These are phyloP conservation scores for Aphanomyces euteiches DNA, from an alignment of 352 stramenopile genomes.

Conservation along the genomic window DNA sequence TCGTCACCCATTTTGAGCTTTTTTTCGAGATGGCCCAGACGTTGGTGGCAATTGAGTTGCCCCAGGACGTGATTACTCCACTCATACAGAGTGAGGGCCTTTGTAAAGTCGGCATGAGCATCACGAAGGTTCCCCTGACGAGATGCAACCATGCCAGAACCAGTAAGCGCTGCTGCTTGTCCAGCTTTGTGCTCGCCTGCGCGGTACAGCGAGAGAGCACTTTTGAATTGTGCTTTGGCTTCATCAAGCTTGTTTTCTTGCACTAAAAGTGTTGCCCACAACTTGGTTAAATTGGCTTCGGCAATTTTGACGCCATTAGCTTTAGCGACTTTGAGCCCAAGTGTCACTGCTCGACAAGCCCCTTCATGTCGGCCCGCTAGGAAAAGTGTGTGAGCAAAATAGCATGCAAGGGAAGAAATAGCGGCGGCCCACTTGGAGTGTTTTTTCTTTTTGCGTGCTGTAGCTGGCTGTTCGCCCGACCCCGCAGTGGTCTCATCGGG, in stretches of 20 bases:
- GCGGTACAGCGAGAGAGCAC: constrained; percentile 73
- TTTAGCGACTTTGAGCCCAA: constrained; percentile 71
- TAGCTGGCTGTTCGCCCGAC: constrained; percentile 34
- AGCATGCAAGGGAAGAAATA: constrained; percentile 52
- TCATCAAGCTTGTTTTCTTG: constrained; percentile 76
- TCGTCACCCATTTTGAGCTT: constrained; percentile 66
- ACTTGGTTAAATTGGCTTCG: constrained; percentile 69
- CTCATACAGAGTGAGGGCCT: constrained; percentile 73
- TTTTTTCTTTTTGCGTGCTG: constrained; percentile 14
- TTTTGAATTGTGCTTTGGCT: constrained; percentile 72
- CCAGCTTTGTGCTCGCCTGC: constrained; percentile 68
- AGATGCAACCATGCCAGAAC: constrained; percentile 77
- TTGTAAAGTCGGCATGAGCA: constrained; percentile 76
- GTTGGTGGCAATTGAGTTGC: constrained; percentile 76
- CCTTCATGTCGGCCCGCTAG: constrained; percentile 66
- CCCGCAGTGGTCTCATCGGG: constrained; percentile 38
- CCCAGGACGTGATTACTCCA: constrained; percentile 78
- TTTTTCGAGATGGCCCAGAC: constrained; percentile 78
- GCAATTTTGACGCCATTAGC: constrained; percentile 60
- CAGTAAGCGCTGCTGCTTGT: constrained; percentile 66
- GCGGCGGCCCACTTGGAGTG: constrained; percentile 15
- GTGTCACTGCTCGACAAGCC: constrained; percentile 67
- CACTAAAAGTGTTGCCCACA: constrained; percentile 66
- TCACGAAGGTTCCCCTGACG: constrained; percentile 71
- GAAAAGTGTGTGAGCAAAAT: constrained; percentile 70